Percentiles rank a stretch among this genome's conserved stretches.
Evolutionary conservation across 208 protist genomes (phyloP).

Genomic region (Leishmania guyanensis): DNA sequence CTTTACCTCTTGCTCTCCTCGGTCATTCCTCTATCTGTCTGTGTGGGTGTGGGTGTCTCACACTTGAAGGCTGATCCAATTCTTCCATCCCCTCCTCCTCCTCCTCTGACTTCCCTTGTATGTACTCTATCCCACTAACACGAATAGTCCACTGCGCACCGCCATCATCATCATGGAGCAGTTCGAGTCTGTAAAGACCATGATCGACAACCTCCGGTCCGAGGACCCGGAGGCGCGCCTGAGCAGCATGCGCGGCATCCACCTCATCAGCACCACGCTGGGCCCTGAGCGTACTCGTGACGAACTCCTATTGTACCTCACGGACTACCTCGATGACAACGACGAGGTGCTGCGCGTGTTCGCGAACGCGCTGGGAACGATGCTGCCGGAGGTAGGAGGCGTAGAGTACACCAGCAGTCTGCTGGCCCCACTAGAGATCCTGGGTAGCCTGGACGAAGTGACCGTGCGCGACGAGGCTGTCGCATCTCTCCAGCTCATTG

Average conservation of each 20-base stretch:
- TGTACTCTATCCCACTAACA: not conserved
- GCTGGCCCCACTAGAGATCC: constrained; percentile 94
- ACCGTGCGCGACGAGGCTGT: constrained; percentile 97
- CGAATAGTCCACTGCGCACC: constrained; percentile 9
- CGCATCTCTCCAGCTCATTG: constrained; percentile 78
- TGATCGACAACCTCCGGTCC: constrained; percentile 97
- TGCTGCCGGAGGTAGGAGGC: constrained; percentile 97
- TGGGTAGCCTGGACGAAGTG: constrained; percentile 97
- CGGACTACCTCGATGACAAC: constrained; percentile 98
- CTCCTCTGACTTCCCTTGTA: too few species aligned
- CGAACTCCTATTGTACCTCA: constrained; percentile 98
- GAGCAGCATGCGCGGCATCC: constrained; percentile 96
- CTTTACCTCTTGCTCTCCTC: not conserved
- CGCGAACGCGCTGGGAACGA: constrained; percentile 97
- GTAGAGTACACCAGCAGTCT: constrained; percentile 88
- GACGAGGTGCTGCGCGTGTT: constrained; percentile 98
- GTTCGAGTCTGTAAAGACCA: constrained; percentile 94
- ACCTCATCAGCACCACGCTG: constrained; percentile 96
- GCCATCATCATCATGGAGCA: constrained; percentile 68
- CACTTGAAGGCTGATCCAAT: not conserved
- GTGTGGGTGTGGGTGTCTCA: not conserved
- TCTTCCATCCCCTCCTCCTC: not conserved
- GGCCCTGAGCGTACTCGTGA: constrained; percentile 95
- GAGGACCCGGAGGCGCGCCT: constrained; percentile 96
- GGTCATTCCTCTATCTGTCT: not conserved